These are phyloP conservation scores for Schizophyllum commune DNA, from an alignment of 1,284 basidiomycete species.

Conservation along the genomic window DNA sequence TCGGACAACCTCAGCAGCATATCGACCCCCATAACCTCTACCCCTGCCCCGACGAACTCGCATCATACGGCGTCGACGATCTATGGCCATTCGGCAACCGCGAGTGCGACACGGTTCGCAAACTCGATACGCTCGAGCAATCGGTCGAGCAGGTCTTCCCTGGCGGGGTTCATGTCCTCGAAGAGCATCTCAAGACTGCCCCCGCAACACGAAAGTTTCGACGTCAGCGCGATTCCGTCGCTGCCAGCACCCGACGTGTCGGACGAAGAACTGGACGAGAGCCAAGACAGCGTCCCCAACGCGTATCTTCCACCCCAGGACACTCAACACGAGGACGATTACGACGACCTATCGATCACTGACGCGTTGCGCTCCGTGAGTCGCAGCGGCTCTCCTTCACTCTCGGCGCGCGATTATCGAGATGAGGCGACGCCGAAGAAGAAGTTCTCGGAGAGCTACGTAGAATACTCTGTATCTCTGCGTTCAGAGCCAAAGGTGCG, in stretches of 20 bases:
- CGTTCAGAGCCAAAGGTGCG: constrained; percentile 58
- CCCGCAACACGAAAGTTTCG: constrained; percentile 42
- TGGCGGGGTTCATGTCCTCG: constrained; percentile 21
- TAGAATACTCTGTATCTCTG: constrained; percentile 56
- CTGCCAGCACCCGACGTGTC: constrained; percentile 34
- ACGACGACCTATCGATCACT: constrained; percentile 40
- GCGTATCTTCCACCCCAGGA: constrained; percentile 36
- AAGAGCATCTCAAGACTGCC: constrained; percentile 10
- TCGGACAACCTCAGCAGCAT: constrained; percentile 6
- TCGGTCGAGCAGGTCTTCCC: constrained; percentile 31
- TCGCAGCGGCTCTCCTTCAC: constrained; percentile 46
- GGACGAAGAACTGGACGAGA: constrained; percentile 34
- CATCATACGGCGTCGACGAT: constrained; percentile 16
- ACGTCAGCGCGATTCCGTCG: constrained; percentile 49
- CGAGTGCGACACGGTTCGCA: constrained; percentile 56
- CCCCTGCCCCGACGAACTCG: constrained; percentile 24
- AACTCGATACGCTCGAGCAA: constrained; percentile 51
- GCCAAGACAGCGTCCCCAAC: constrained; percentile 42
- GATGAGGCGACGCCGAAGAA: constrained; percentile 39
- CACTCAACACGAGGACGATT: constrained; percentile 20
- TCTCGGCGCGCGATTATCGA: constrained; percentile 19
- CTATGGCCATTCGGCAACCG: constrained; percentile 15
- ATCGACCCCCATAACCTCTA: constrained; percentile 19
- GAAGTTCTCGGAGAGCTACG: constrained; percentile 18
- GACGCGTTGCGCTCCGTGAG: constrained; percentile 57